Conservation (phyloP, 179 eudicot species). For the Spinacia oleracea region DNA sequence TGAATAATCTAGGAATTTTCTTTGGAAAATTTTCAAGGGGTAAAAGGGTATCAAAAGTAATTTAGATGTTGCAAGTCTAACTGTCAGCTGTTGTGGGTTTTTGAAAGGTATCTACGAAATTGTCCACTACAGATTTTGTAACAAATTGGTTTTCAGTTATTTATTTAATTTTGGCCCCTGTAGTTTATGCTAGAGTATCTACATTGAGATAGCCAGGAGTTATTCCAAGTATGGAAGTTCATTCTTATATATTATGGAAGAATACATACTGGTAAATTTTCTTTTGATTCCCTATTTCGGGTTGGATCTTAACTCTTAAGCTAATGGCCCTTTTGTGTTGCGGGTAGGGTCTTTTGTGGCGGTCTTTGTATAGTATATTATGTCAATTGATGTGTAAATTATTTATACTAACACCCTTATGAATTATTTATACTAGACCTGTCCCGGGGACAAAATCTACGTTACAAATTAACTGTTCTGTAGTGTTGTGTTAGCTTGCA, state of each 20-base stretch:
- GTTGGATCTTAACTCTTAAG: background rate
- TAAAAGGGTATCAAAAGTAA: background rate
- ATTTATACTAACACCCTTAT: background rate
- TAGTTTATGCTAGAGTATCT: background rate
- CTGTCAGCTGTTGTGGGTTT: background rate
- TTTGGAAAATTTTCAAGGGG: background rate
- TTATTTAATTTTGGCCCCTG: background rate
- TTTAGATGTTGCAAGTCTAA: background rate
- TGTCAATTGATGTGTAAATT: background rate
- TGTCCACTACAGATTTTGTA: background rate
- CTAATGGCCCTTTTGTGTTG: background rate
- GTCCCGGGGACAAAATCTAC: background rate
- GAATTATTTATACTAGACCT: background rate
- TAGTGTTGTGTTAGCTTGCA: background rate
- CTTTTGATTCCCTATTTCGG: background rate
- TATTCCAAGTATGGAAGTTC: background rate
- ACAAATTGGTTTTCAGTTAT: background rate
- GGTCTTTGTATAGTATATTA: background rate
- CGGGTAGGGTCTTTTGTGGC: background rate
- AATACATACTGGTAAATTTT: background rate
- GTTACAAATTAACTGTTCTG: background rate
- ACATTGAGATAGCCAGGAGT: background rate
- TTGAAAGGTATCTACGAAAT: background rate
- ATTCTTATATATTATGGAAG: background rate
- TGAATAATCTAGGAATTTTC: slow-evolving; percentile 5